These are phyloP conservation scores for Byssochlamys sp. DNA, from an alignment of 2,329 filamentous ascomycete species.

Conservation along the genomic window DNA sequence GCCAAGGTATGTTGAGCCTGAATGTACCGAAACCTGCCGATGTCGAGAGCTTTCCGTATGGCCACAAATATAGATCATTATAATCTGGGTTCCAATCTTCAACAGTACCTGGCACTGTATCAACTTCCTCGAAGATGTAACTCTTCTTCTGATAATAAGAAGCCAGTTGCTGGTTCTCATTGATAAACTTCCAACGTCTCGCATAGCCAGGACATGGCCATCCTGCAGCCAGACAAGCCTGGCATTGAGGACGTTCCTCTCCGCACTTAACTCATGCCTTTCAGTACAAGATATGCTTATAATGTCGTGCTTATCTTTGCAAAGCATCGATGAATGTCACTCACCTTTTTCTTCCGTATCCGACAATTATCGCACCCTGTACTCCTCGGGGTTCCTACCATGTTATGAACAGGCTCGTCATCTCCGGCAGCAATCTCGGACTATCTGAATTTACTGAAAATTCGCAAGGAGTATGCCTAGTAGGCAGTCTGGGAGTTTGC, in stretches of 20 bases:
- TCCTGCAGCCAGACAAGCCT: not conserved
- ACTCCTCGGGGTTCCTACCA: slow-evolving; percentile 3
- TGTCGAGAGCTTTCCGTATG: not conserved
- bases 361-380: slow-evolving; percentile 3
- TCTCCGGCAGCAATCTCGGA: not conserved
- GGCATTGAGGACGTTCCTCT: slow-evolving; percentile 3
- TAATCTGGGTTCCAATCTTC: not conserved
- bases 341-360: slow-evolving; percentile 1
- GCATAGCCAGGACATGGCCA: slow-evolving; percentile 2
- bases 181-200: slow-evolving; percentile 3
- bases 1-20: not conserved
- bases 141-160: slow-evolving; percentile 2
- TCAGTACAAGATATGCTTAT: not conserved
- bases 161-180: slow-evolving; percentile 1
- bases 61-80: not conserved
- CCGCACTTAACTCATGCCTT: not conserved
- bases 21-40: not conserved
- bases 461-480: too few relatives aligned
- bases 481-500: not conserved
- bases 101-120: not conserved
- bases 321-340: not conserved
- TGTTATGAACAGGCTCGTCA: not conserved
- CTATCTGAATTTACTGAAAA: not conserved
- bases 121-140: slow-evolving; percentile 2
- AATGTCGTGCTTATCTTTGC: not conserved